Evolutionary conservation across 1,139 yeast genomes (phyloP).

Genomic region (Taphrina pruni): DNA sequence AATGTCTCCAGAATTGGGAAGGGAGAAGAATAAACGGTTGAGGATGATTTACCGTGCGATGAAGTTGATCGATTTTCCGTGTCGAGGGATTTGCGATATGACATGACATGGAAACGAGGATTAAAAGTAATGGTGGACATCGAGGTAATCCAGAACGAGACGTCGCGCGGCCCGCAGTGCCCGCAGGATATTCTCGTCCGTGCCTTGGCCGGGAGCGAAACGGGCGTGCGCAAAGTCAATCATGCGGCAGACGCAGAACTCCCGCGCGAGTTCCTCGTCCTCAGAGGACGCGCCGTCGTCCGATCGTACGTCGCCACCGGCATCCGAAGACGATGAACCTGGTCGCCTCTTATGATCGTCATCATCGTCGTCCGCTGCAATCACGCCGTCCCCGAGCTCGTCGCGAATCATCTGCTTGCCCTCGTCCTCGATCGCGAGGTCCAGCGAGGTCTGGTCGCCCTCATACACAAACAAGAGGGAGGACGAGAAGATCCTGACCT

Average conservation of each 20-base stretch:
- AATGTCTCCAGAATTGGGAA: too few species aligned
- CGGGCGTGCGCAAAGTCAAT: conserved; percentile 93
- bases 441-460: conserved; percentile 58
- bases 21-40: too few species aligned
- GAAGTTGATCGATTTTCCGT: too few species aligned
- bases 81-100: too few species aligned
- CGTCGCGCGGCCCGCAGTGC: conserved; percentile 54
- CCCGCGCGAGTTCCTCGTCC: conserved; percentile 31
- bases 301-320: neutral
- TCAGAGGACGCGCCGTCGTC: conserved; percentile 20
- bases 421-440: conserved; percentile 48
- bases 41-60: too few species aligned
- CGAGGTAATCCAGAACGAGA: conserved; percentile 18
- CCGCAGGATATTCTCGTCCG: conserved; percentile 69
- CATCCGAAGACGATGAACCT: neutral
- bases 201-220: conserved; percentile 66
- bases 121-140: too few species aligned
- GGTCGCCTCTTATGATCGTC: too few species aligned
- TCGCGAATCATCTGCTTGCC: conserved; percentile 50
- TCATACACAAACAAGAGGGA: conserved; percentile 79
- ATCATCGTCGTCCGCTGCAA: too few species aligned
- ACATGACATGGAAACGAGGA: too few species aligned
- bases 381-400: conserved; percentile 41
- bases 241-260: conserved; percentile 50
- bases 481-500: conserved; percentile 72